A percentile compares a stretch with the other conserved stretches of the same genome.
These are phyloP conservation scores for Scolecobasidium constrictum DNA, from an alignment of 2,329 filamentous ascomycete genomes.

Conservation along the genomic window DNA sequence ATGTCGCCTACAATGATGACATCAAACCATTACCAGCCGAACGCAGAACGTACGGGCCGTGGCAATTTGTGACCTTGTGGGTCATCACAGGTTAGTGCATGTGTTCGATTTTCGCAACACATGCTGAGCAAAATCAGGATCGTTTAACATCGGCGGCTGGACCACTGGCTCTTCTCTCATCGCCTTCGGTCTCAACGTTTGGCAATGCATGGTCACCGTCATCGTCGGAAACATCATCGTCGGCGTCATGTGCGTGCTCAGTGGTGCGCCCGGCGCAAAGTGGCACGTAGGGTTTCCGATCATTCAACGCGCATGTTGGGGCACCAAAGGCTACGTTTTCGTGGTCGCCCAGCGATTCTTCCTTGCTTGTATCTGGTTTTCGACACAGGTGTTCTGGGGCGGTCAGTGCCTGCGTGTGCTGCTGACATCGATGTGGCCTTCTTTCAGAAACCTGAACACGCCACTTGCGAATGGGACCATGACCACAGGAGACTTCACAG, in stretches of 20 bases:
- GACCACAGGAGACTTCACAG: constrained; percentile 1
- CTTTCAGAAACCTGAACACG: neutral
- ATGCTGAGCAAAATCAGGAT: no score
- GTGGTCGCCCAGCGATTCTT: constrained; percentile 29
- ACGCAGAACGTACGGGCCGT: constrained; percentile 27
- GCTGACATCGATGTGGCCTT: neutral
- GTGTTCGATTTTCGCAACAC: no score
- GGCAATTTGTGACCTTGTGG: constrained; percentile 30
- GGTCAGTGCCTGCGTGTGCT: constrained; percentile 13
- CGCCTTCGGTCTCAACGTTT: constrained; percentile 27
- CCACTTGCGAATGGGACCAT: neutral
- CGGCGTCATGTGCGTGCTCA: constrained; percentile 23
- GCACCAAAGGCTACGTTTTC: constrained; percentile 29
- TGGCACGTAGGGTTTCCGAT: constrained; percentile 36
- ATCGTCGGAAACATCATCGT: constrained; percentile 29
- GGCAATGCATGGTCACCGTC: constrained; percentile 29
- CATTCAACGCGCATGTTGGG: constrained; percentile 29
- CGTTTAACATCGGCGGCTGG: constrained; percentile 14
- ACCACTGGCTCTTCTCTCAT: constrained; percentile 27
- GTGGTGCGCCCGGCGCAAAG: constrained; percentile 27
- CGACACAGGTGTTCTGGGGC: constrained; percentile 27
- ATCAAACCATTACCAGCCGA: constrained; percentile 29
- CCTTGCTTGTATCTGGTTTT: constrained; percentile 30
- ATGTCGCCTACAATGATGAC: constrained; percentile 23
- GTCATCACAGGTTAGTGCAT: no score